Conservation (phyloP, 2,329 filamentous ascomycete species). For the Pyrenochaeta sp. region DNA sequence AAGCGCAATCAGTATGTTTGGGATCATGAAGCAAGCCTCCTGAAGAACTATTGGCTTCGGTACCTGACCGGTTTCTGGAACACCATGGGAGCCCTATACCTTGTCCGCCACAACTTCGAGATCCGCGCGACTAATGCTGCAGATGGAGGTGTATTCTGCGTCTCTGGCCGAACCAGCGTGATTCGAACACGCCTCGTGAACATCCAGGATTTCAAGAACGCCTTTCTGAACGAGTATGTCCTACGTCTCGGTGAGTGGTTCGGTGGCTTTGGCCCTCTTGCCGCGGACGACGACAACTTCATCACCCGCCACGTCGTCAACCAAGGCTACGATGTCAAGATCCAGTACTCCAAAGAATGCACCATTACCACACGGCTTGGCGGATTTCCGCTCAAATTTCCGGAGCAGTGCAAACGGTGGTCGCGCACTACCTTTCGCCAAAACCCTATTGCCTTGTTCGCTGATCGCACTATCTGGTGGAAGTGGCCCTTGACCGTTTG, state of each 20-base stretch:
- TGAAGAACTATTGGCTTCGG: constrained; percentile 6
- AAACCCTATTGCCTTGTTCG: constrained; percentile 28
- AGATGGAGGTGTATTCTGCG: constrained; percentile 42
- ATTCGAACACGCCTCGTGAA: constrained; percentile 34
- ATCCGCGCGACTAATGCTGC: constrained; percentile 36
- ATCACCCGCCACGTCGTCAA: constrained; percentile 61
- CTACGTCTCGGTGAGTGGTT: constrained; percentile 5
- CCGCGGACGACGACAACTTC: constrained; percentile 51
- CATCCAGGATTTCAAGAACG: constrained; percentile 21
- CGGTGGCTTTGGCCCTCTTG: constrained; percentile 26
- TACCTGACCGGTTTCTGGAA: constrained; percentile 31
- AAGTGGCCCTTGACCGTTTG: constrained; percentile 30
- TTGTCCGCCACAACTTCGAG: constrained; percentile 46
- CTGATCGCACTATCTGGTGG: constrained; percentile 31
- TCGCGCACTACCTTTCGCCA: constrained; percentile 32
- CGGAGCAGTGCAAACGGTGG: constrained; percentile 34
- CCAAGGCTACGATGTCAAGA: constrained; percentile 57
- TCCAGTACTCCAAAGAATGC: constrained; percentile 60
- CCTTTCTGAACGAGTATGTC: constrained; percentile 29
- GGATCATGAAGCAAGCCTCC: background rate
- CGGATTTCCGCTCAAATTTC: constrained; percentile 19
- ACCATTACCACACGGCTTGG: constrained; percentile 59
- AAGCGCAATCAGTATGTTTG: constrained; percentile 11
- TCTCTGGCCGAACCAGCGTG: constrained; percentile 40
- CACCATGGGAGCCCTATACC: constrained; percentile 30